Base-by-base conservation (phyloP, 345 rosid genomes). In the Iberis pinnata region DNA sequence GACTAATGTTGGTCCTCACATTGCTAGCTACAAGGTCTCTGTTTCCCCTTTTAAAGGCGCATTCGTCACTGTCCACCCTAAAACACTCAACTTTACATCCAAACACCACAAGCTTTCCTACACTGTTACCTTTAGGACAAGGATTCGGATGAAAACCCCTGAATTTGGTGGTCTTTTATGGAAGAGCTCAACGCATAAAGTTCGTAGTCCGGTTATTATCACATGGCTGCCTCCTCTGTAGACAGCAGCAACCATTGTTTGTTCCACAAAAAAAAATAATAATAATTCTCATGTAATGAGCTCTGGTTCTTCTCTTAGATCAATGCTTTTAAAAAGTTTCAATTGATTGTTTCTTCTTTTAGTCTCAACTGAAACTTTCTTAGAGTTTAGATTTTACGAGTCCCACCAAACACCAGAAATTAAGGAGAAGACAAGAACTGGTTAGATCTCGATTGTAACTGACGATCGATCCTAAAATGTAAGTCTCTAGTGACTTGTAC, bases 101-200 rank as follows among this genome's bases (percentile, higher is more conserved):
- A 80, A 74, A 68, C 55, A 80, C 58, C 86, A 86, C 74, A 86
- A 82, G 68, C 74, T 80, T 13, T 70, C 88, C 11, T 89, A 82
- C 74, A 83, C 67, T 75, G 61, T 82, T 9, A 82, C 79, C 39
- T 75, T 87, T 75, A 74, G 60, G 53, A 64, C 83, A 16, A 75
- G 43, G 47, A 58, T 74, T 18, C 41, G 78, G 56, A 78, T 73
- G 68, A 43, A 71, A 18, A 63, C 51, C 55, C 98, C 95, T 0
- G 89, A 86, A 74, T 84, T 84, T 43, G 98, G 98, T 49, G 84
- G 81, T 12, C 67, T 90, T 57, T 57, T 71, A 6, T 90, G 98
- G 98, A 80, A 76, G 69, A 86, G 89, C 62, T 69, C 83, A 22
- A 60, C 73, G n/a, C 95, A 80, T 69, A 80, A 68, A 73, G 98